Conservation (phyloP, 208 protist species). For the Crithidia fasciculata region DNA sequence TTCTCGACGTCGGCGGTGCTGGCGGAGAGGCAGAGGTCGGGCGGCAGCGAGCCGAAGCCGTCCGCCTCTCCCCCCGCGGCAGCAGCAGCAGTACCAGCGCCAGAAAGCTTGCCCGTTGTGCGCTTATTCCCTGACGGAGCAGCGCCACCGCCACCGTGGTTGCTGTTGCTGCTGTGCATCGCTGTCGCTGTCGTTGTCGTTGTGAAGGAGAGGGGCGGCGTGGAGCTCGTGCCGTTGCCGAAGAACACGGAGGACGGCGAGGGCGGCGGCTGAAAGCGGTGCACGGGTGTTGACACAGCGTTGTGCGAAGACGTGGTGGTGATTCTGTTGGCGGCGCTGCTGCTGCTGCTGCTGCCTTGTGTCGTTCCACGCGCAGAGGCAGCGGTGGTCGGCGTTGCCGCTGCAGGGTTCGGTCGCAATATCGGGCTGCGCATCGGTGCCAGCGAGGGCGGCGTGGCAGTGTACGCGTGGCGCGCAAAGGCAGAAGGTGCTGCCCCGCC, state of each 20-base stretch:
- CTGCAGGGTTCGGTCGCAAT: neutral
- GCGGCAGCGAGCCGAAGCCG: conserved; percentile 1
- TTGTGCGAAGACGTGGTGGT: conserved; percentile 10
- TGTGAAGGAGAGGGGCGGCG: neutral
- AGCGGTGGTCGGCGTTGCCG: neutral
- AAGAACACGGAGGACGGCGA: neutral
- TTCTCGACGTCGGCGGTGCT: conserved; percentile 30
- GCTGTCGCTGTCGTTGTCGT: neutral
- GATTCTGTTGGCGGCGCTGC: too few relatives aligned
- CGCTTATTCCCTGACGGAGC: too few relatives aligned
- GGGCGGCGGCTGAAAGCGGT: conserved; percentile 7
- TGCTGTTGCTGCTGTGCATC: neutral
- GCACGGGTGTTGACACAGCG: conserved; percentile 22
- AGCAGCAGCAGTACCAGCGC: neutral
- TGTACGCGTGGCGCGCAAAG: conserved; percentile 24
- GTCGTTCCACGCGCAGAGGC: too few relatives aligned
- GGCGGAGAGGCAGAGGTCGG: conserved; percentile 27
- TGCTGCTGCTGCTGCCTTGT: too few relatives aligned
- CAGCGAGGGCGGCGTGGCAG: conserved; percentile 30
- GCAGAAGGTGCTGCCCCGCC: neutral
- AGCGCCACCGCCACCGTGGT: neutral
- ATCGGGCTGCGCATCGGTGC: conserved; percentile 24
- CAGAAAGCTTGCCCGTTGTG: neutral
- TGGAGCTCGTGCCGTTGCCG: neutral
- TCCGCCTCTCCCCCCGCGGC: neutral